Evolutionary conservation across 2,329 filamentous ascomycete species (phyloP), one percentile per base, ranked within the genome.

Genomic region (Aspergillus thermomutatus): DNA sequence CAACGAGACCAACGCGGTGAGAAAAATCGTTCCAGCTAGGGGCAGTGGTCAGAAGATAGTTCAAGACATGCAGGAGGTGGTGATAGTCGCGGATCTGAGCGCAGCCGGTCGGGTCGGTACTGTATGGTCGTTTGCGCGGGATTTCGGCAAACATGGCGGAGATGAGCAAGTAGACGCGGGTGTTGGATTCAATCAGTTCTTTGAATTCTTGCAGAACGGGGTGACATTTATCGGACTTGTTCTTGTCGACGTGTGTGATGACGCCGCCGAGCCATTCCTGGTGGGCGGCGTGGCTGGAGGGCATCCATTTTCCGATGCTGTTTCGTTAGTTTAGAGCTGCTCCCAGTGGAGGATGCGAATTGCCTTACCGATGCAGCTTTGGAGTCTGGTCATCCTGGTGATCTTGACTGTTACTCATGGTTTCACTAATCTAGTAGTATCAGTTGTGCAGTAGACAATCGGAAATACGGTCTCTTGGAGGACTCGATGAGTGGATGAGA

Each of bases 81-180:
- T 80, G 56, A 63, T 88, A 89, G 72, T 88, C 81, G 8, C 83
- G 81, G 55, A 91, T 83, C 71, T 88, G 85, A 34, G 76, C 79
- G 53, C 80, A 77, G 1, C 86, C 87, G 1, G 82, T 84, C 0
- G 87, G 86, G 58, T 89, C 87, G 6, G 75, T 77, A 57, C 71
- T 68, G 72, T 90, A 90, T 0, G 83, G 82, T 19, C 79, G 74
- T 69, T 84, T 85, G 31, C 69, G 67, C 0, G 87, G 87, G 21
- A 90, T 77, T 72, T 90, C 84, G 28, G 83, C 77, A 72, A 88
- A 90, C 88, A 90, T 90, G 60, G 81, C 77, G 25, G 77, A 76
- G 66, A 89, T 84, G 69, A 86, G 83, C 80, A 90, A 86, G 75
- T 84, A 87, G 26, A 90, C 75, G 23, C 85, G 80, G 1, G 86